These are phyloP conservation scores for Sordariomycetes sp. DNA, from an alignment of 2,329 filamentous ascomycete genomes.

Conservation along the genomic window DNA sequence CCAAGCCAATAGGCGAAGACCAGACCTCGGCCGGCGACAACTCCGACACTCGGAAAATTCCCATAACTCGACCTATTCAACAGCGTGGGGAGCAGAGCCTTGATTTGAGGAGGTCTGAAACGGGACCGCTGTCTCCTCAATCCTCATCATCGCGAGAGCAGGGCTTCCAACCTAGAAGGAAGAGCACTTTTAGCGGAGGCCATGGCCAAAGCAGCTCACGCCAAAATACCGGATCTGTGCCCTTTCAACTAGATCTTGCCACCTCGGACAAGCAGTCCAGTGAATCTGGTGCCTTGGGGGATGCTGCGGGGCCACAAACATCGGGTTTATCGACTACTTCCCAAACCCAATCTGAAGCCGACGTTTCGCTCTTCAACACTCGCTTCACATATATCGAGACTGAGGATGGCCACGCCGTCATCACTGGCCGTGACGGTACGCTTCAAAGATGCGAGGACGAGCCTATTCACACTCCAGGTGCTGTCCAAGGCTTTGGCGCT, in stretches of 20 bases:
- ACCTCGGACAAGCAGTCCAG: constrained; percentile 21
- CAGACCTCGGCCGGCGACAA: constrained; percentile 23
- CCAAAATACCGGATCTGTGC: too few species aligned
- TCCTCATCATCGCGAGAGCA: constrained; percentile 10
- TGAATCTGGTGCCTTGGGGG: constrained; percentile 11
- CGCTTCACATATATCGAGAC: constrained; percentile 74
- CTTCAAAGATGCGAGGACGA: constrained; percentile 84
- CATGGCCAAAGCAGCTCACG: too few species aligned
- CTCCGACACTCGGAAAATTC: constrained; percentile 18
- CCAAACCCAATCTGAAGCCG: constrained; percentile 11
- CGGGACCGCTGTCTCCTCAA: constrained; percentile 12
- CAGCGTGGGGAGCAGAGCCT: constrained; percentile 17
- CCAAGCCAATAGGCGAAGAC: constrained; percentile 29
- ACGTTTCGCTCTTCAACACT: constrained; percentile 50
- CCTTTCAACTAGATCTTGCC: constrained; percentile 22
- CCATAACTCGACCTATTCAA: constrained; percentile 17
- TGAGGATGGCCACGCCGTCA: constrained; percentile 70
- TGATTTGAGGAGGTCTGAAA: constrained; percentile 17
- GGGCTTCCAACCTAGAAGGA: too few species aligned
- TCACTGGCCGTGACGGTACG: constrained; percentile 66
- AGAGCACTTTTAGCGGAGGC: not conserved
- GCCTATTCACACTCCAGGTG: constrained; percentile 79
- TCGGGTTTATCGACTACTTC: constrained; percentile 8
- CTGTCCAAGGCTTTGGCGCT: constrained; percentile 71
- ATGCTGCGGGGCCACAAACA: constrained; percentile 5